Percentiles rank a stretch among this genome's conserved stretches.
phyloP scores from a whole-genome alignment of 2,329 filamentous ascomycete species.

The Penicillium sp. region DNA sequence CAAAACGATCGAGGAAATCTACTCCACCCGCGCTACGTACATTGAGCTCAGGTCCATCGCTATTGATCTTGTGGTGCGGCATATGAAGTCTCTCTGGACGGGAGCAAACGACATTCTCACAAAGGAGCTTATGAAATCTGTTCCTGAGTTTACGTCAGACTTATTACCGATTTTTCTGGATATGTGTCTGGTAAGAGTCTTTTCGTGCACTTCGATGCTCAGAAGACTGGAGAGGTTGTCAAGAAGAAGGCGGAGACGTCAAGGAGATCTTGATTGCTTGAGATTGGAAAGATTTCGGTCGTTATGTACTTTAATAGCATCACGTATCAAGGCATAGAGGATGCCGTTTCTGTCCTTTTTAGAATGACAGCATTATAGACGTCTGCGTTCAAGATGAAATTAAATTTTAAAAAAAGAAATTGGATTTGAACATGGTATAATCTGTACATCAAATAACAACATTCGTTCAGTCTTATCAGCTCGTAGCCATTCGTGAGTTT shows the following conservation, averaged over 20 bases:
- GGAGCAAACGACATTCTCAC: neutral
- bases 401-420: no score
- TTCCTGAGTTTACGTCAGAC: neutral
- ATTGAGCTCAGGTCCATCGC: neutral
- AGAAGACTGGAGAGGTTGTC: neutral
- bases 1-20: neutral
- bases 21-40: neutral
- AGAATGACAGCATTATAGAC: no score
- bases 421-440: neutral
- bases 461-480: conserved; percentile 1
- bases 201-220: neutral
- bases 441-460: neutral
- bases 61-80: neutral
- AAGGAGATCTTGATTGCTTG: neutral
- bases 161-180: neutral
- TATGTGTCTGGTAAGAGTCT: neutral
- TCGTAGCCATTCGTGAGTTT: neutral
- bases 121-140: neutral
- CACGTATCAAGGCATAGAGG: no score
- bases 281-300: no score
- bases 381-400: no score
- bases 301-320: no score
- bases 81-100: neutral
- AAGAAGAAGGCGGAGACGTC: neutral
- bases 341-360: no score